phyloP scores from a whole-genome alignment of 2,329 filamentous ascomycete species.

The Ophioceras dolichostomum region DNA sequence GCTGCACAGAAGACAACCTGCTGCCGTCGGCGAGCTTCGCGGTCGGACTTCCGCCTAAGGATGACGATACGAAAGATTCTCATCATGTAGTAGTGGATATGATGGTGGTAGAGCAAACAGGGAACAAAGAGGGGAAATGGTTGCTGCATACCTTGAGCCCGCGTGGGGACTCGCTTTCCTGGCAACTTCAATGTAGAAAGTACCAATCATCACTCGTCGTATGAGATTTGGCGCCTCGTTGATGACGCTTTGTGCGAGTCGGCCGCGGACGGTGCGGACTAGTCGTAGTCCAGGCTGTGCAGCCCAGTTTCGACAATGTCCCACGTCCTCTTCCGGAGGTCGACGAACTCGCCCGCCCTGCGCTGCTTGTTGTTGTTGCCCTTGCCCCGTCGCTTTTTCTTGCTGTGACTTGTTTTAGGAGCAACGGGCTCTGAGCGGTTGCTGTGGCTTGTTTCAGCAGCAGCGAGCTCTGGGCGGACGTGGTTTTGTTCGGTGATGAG shows the following conservation, averaged over 20 bases:
- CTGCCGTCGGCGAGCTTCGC: not conserved
- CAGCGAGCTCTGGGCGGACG: not conserved
- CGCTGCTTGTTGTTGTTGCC: conserved; percentile 25
- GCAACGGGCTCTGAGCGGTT: too few relatives aligned
- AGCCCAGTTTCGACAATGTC: conserved; percentile 51
- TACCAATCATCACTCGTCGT: too few relatives aligned
- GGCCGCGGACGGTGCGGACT: conserved; percentile 16
- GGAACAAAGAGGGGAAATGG: too few relatives aligned
- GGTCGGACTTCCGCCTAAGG: conserved; percentile 68
- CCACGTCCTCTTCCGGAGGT: conserved; percentile 55
- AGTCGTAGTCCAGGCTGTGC: conserved; percentile 48
- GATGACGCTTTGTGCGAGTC: conserved; percentile 13
- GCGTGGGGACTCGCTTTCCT: too few relatives aligned
- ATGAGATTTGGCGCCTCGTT: conserved; percentile 32
- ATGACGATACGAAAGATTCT: conserved; percentile 80
- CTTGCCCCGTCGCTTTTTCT: conserved; percentile 19
- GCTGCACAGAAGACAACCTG: conserved; percentile 1
- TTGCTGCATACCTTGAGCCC: not conserved
- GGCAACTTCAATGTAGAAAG: too few relatives aligned
- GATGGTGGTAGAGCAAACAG: conserved; percentile 1
- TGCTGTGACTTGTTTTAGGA: conserved; percentile 13
- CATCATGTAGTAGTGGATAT: conserved; percentile 48
- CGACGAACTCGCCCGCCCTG: conserved; percentile 39
- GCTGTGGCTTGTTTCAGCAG: conserved; percentile 3
- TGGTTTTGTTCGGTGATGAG: too few relatives aligned